Evolutionary conservation across 768 basidiomycete genomes (phyloP), one percentile per base, ranked within the genome.

Genomic region (Mycena leptocephala): DNA sequence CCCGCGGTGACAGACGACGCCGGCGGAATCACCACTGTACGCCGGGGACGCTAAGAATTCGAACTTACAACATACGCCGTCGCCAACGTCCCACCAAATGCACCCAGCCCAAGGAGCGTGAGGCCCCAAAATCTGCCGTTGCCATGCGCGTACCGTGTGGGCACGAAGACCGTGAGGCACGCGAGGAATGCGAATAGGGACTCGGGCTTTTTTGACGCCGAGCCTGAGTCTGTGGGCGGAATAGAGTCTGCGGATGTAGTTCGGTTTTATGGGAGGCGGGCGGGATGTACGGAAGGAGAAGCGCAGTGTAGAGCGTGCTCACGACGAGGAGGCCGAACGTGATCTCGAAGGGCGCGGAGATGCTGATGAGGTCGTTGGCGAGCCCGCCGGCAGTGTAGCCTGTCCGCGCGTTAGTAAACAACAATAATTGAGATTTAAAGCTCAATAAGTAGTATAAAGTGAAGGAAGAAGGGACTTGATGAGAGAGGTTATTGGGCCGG

Each of bases 321-420:
- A 14, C 65, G 24, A 78, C 77, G 30, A 78, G 74, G 24, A 78
- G 66, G 55, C 74, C 69, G 55, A 78, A 78, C 0, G 77, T 78
- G 46, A 78, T 75, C 32, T 74, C 64, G 55, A 75, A 75, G 8
- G 77, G 77, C 16, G 77, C 77, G 24, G 70, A 69, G 1, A 78
- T 5, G 30, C 32, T 35, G 41, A 78, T 56, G 59, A 43, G 62
- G 11, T 67, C 63, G 64, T 68, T 65, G 35, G 48, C 51, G 28
- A 78, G 48, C 0, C 77, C 77, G 14, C 77, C 77, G 5, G 37
- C 61, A n/a, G 73, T 61, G 65, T 72, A 78, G 13, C 77, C 77
- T 75, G 11, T 9, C 7, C 18, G 8, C 20, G 22, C 14, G 3
- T 48, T 48, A 22, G 20, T 48, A 16, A 20, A 6, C n/a, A 30